Conservation (phyloP, 129 eudicot genomes). For the Ambrosia trifida region DNA sequence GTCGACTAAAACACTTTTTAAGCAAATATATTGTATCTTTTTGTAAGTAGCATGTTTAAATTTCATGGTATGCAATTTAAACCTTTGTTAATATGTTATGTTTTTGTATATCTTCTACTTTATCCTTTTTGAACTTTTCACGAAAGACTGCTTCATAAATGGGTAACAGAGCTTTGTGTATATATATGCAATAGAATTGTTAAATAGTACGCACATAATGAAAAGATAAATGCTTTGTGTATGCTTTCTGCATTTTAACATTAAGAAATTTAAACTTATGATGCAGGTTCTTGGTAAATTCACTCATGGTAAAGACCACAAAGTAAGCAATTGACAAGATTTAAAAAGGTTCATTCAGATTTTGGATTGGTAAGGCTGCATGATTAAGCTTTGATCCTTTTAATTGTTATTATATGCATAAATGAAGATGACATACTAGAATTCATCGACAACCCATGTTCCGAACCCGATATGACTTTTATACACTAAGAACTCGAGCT, state of each 20-base stretch:
- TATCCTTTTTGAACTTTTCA: no score
- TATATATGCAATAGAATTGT: conserved; percentile 18
- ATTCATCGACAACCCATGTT: conserved; percentile 53
- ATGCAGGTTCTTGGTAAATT: conserved; percentile 82
- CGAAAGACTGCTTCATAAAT: conserved; percentile 10
- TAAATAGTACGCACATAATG: conserved; percentile 5
- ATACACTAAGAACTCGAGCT: conserved; percentile 57
- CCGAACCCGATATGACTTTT: conserved; percentile 65
- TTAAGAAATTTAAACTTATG: conserved; percentile 6
- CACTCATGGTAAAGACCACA: conserved; percentile 75
- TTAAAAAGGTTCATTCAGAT: conserved; percentile 82
- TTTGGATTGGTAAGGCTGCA: conserved; percentile 91
- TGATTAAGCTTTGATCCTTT: conserved; percentile 89
- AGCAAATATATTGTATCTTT: no score
- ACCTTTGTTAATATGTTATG: no score
- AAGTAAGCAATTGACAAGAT: conserved; percentile 77
- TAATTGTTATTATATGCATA: conserved; percentile 87
- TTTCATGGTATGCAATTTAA: no score
- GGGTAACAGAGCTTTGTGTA: conserved; percentile 20
- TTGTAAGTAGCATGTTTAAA: no score
- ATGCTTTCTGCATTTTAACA: conserved; percentile 12
- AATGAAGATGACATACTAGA: conserved; percentile 86
- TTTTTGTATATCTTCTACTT: no score
- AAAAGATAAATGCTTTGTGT: not conserved
- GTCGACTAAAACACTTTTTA: no score